A percentile compares a stretch with the other conserved stretches of the same genome.
phyloP scores from a whole-genome alignment of 768 basidiomycete species.

The Favolaschia claudopus region DNA sequence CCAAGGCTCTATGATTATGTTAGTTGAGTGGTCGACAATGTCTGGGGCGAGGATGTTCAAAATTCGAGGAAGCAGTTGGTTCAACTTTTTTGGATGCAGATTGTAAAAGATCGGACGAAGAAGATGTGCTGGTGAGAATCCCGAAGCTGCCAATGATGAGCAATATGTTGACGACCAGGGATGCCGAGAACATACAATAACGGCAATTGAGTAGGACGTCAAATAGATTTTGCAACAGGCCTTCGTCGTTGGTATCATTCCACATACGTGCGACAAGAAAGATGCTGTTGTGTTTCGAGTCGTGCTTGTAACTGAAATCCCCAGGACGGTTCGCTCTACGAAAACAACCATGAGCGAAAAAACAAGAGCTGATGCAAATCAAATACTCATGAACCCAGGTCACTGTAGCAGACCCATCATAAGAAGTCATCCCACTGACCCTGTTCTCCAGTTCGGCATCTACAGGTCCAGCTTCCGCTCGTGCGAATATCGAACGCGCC shows the following conservation, averaged over 20 bases:
- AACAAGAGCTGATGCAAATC: background rate
- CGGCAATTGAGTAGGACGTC: slow-evolving; percentile 37
- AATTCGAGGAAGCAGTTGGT: slow-evolving; percentile 49
- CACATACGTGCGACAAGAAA: slow-evolving; percentile 67
- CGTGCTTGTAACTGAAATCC: slow-evolving; percentile 85
- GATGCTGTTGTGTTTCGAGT: slow-evolving; percentile 65
- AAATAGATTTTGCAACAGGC: slow-evolving; percentile 43
- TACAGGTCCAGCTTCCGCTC: slow-evolving; percentile 50
- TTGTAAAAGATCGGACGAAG: slow-evolving; percentile 62
- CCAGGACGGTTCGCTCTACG: slow-evolving; percentile 64
- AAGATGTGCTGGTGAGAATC: slow-evolving; percentile 55
- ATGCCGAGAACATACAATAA: slow-evolving; percentile 36
- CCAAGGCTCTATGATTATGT: slow-evolving; percentile 40
- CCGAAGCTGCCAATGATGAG: slow-evolving; percentile 38
- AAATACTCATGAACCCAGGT: slow-evolving; percentile 75
- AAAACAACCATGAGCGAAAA: slow-evolving; percentile 8
- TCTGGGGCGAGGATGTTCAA: slow-evolving; percentile 50
- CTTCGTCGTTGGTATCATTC: slow-evolving; percentile 47
- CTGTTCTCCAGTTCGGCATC: slow-evolving; percentile 61
- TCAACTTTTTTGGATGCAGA: slow-evolving; percentile 45
- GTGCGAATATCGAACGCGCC: slow-evolving; percentile 59
- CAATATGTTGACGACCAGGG: background rate
- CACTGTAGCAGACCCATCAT: slow-evolving; percentile 61
- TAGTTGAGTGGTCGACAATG: slow-evolving; percentile 42
- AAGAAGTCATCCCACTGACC: slow-evolving; percentile 65